phyloP scores from a whole-genome alignment of 2,329 filamentous ascomycete species.

The Pyrenophora seminiperda region DNA sequence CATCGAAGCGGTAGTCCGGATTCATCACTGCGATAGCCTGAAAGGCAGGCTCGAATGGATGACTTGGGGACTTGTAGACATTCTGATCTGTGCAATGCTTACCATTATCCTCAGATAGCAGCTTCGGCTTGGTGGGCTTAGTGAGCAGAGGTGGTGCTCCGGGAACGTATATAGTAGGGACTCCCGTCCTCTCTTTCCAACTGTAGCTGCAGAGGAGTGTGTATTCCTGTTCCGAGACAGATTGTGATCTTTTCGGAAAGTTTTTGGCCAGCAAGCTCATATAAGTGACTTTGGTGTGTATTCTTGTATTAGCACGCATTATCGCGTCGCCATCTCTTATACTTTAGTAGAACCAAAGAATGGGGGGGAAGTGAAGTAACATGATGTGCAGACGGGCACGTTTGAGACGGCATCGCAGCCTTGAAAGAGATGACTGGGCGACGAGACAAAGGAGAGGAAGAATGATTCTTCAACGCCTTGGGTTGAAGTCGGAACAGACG shows the following conservation, averaged over 20 bases:
- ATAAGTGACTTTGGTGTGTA: too few relatives aligned
- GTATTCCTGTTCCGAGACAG: neutral
- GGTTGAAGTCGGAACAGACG: too few relatives aligned
- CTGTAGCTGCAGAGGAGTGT: slow-evolving; percentile 1
- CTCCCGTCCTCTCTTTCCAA: neutral
- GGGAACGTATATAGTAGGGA: neutral
- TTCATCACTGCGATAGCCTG: neutral
- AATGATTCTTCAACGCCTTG: too few relatives aligned
- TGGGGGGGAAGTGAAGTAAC: too few relatives aligned
- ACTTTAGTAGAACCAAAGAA: too few relatives aligned
- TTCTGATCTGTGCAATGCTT: neutral
- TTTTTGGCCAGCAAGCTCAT: neutral
- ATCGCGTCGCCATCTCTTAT: too few relatives aligned
- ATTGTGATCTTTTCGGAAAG: neutral
- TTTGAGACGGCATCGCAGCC: too few relatives aligned
- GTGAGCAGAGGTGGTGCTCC: neutral
- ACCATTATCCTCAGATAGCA: neutral
- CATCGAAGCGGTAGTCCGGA: neutral
- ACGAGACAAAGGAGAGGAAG: too few relatives aligned
- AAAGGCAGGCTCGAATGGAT: neutral
- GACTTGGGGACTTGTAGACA: neutral
- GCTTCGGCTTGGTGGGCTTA: neutral
- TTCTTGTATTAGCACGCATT: too few relatives aligned
- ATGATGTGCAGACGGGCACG: too few relatives aligned
- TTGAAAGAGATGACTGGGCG: too few relatives aligned